These are phyloP conservation scores for Colletotrichum limetticola DNA, from an alignment of 2,329 filamentous ascomycete species.

Conservation along the genomic window DNA sequence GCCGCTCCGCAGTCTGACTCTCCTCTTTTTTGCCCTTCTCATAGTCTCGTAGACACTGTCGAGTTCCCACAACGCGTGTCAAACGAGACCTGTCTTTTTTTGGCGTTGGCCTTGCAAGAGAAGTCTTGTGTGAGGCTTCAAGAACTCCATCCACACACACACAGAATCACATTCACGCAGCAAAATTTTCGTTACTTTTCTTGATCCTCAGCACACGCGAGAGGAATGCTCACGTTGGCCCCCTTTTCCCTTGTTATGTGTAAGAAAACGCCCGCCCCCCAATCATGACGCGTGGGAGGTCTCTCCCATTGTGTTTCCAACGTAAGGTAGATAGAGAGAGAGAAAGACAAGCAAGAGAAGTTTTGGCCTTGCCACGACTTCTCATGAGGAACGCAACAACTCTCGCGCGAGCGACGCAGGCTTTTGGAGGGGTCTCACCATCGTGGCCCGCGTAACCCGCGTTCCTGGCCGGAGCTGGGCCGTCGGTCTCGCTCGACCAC, in stretches of 20 bases:
- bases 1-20: not conserved
- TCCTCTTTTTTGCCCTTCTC: not conserved
- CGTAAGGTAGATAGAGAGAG: no score
- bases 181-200: not conserved
- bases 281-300: conserved; percentile 12
- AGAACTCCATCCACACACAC: not conserved
- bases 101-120: not conserved
- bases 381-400: conserved; percentile 30
- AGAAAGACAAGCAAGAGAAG: not conserved
- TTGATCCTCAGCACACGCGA: not conserved
- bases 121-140: not conserved
- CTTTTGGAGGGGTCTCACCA: conserved; percentile 13
- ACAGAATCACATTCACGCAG: not conserved
- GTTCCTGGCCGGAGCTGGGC: conserved; percentile 25
- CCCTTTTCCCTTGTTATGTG: not conserved
- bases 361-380: conserved; percentile 15
- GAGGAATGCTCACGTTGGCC: conserved; percentile 4
- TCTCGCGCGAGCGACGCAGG: conserved; percentile 22
- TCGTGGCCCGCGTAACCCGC: conserved; percentile 17
- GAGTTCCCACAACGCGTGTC: not conserved
- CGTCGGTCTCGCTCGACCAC: not conserved
- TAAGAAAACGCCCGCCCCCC: conserved; percentile 2
- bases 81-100: conserved; percentile 11
- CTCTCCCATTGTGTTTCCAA: not conserved
- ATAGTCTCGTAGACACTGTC: not conserved